These are phyloP conservation scores for Boechera divaricarpa DNA, from an alignment of 345 rosid genomes.

Conservation along the genomic window DNA sequence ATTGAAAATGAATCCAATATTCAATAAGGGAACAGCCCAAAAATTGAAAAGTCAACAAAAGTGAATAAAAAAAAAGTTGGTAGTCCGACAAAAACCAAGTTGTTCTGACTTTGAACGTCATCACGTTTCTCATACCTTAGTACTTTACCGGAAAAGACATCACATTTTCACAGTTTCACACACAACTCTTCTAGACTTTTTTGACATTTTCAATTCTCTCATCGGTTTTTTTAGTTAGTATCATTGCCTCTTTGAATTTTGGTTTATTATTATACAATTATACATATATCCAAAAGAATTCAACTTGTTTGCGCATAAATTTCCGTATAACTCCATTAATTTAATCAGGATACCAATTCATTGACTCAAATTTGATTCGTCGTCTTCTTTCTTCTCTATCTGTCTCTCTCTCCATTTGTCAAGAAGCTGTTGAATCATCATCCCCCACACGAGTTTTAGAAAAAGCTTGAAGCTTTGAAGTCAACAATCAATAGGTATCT, in stretches of 20 bases:
- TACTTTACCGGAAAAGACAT: constrained; percentile 18
- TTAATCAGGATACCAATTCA: not conserved
- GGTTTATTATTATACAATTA: not conserved
- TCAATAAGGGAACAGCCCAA: not conserved
- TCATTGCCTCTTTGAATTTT: constrained; percentile 27
- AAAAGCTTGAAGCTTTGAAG: constrained; percentile 32
- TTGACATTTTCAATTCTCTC: constrained; percentile 21
- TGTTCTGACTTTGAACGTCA: constrained; percentile 38
- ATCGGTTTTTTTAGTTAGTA: not conserved
- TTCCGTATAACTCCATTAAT: constrained; percentile 19
- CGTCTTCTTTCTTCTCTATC: not conserved
- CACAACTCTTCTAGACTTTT: constrained; percentile 27
- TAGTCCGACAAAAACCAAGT: constrained; percentile 39
- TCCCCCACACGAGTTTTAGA: constrained; percentile 19
- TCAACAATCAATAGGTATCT: not conserved
- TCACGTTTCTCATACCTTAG: constrained; percentile 29
- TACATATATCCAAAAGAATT: constrained; percentile 8
- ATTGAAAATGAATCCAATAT: not conserved
- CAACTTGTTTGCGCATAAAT: constrained; percentile 14
- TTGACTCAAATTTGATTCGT: constrained; percentile 34
- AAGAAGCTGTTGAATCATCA: constrained; percentile 10
- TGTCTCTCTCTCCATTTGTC: constrained; percentile 14
- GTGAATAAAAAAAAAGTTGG: constrained; percentile 19
- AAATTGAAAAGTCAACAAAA: constrained; percentile 45
- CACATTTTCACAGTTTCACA: constrained; percentile 27